A percentile compares a stretch with the other conserved stretches of the same genome.
Evolutionary conservation across 768 basidiomycete genomes (phyloP).

Genomic region (Lepiota subincarnata): DNA sequence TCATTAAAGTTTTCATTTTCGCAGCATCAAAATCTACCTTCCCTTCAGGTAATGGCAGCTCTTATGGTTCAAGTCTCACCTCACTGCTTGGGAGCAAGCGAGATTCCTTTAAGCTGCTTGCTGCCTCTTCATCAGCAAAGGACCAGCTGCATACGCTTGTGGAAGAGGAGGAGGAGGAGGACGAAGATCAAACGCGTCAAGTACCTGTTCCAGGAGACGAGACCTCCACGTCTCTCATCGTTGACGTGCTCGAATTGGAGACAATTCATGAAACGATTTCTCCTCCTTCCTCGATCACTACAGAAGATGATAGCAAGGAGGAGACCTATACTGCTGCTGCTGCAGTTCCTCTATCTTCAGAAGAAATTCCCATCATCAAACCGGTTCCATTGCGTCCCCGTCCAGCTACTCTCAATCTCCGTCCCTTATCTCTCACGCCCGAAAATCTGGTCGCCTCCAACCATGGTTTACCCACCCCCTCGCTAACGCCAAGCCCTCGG

Average conservation of each 20-base stretch:
- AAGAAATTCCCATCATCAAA: conserved; percentile 28
- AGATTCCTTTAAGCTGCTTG: conserved; percentile 76
- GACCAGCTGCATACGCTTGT: conserved; percentile 76
- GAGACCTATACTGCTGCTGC: conserved; percentile 9
- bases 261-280: background rate
- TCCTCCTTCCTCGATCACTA: conserved; percentile 21
- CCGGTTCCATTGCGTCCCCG: conserved; percentile 48
- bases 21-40: conserved; percentile 61
- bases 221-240: conserved; percentile 11
- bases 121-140: conserved; percentile 57
- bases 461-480: conserved; percentile 48
- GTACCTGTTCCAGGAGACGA: conserved; percentile 11
- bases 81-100: conserved; percentile 56
- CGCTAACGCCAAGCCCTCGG: conserved; percentile 47
- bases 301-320: conserved; percentile 18
- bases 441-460: conserved; percentile 37
- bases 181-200: conserved; percentile 30
- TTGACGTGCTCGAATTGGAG: background rate
- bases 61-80: conserved; percentile 18
- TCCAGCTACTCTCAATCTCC: conserved; percentile 62
- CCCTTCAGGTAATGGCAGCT: conserved; percentile 30
- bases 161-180: conserved; percentile 87
- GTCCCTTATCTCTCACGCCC: conserved; percentile 67
- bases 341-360: conserved; percentile 28
- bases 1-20: conserved; percentile 8